phyloP scores from a whole-genome alignment of 371 early-diverging fungal species.

The Mortierella sp. region DNA sequence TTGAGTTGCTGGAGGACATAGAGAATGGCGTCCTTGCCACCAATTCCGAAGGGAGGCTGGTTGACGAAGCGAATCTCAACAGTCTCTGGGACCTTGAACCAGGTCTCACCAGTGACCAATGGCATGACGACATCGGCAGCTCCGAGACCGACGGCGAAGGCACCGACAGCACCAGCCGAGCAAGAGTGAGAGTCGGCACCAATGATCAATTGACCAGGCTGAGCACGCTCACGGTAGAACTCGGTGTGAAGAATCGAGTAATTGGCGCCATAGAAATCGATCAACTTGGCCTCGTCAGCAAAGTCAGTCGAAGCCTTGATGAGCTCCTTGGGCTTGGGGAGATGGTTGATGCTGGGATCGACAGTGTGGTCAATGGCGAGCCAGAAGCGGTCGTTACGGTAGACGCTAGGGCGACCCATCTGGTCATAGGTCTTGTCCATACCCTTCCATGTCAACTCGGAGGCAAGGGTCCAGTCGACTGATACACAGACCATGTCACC shows the following conservation, averaged over 20 bases:
- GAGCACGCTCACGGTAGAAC: constrained; percentile 84
- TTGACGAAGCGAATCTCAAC: constrained; percentile 78
- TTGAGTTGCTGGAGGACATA: constrained; percentile 82
- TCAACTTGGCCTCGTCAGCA: constrained; percentile 76
- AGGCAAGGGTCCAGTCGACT: constrained; percentile 85
- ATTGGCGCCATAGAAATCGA: constrained; percentile 80
- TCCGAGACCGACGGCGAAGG: constrained; percentile 83
- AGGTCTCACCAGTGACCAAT: constrained; percentile 83
- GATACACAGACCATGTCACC: constrained; percentile 85
- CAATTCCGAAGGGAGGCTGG: constrained; percentile 78
- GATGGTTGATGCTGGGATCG: constrained; percentile 78
- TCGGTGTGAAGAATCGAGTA: constrained; percentile 85
- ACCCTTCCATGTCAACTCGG: constrained; percentile 86
- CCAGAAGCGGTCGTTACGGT: constrained; percentile 86
- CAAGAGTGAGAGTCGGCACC: constrained; percentile 88
- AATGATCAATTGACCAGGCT: constrained; percentile 82
- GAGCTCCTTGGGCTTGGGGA: constrained; percentile 73
- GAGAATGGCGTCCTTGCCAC: constrained; percentile 83
- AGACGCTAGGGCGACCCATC: constrained; percentile 77
- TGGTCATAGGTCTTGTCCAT: constrained; percentile 85
- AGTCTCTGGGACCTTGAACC: constrained; percentile 84
- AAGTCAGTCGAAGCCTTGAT: constrained; percentile 73
- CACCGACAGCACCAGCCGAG: constrained; percentile 80
- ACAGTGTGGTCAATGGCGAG: constrained; percentile 84
- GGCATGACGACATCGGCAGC: constrained; percentile 88